Evolutionary conservation across 768 basidiomycete genomes (phyloP).

Genomic region (Lactifluus subvellereus): DNA sequence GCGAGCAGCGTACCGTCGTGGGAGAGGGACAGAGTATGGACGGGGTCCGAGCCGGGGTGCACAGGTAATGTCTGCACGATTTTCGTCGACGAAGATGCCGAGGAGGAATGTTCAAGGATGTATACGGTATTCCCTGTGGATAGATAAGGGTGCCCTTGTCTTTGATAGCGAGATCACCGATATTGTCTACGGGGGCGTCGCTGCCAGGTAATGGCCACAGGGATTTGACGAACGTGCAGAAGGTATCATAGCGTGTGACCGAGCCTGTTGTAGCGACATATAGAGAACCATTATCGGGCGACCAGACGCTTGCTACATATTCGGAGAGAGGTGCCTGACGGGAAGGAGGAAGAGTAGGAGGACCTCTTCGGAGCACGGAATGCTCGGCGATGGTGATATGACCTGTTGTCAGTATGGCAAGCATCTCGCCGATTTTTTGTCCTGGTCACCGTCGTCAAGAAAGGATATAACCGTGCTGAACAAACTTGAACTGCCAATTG

Average conservation of each 20-base stretch:
- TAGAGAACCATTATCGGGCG: slow-evolving; percentile 48
- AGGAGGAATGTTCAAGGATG: slow-evolving; percentile 42
- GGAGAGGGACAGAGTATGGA: slow-evolving; percentile 54
- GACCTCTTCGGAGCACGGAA: slow-evolving; percentile 40
- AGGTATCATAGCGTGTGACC: slow-evolving; percentile 50
- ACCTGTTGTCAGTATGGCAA: slow-evolving; percentile 46
- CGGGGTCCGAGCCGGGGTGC: slow-evolving; percentile 38
- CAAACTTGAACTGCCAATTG: neutral
- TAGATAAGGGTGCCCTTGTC: slow-evolving; percentile 44
- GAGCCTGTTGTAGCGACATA: slow-evolving; percentile 45
- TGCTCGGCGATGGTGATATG: slow-evolving; percentile 47
- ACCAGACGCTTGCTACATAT: slow-evolving; percentile 47
- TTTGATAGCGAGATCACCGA: slow-evolving; percentile 33
- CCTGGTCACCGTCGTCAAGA: neutral
- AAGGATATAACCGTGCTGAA: neutral
- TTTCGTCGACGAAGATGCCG: slow-evolving; percentile 32
- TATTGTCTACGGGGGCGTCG: slow-evolving; percentile 31
- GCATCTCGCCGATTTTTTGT: slow-evolving; percentile 35
- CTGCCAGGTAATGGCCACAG: slow-evolving; percentile 35
- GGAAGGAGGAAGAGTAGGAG: slow-evolving; percentile 35
- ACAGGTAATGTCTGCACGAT: slow-evolving; percentile 45
- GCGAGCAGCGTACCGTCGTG: slow-evolving; percentile 54
- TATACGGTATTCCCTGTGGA: slow-evolving; percentile 42
- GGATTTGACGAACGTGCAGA: slow-evolving; percentile 40
- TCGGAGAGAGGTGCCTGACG: slow-evolving; percentile 28